Conservation (phyloP, 2,329 filamentous ascomycete genomes). For the Orbilia quercus region DNA sequence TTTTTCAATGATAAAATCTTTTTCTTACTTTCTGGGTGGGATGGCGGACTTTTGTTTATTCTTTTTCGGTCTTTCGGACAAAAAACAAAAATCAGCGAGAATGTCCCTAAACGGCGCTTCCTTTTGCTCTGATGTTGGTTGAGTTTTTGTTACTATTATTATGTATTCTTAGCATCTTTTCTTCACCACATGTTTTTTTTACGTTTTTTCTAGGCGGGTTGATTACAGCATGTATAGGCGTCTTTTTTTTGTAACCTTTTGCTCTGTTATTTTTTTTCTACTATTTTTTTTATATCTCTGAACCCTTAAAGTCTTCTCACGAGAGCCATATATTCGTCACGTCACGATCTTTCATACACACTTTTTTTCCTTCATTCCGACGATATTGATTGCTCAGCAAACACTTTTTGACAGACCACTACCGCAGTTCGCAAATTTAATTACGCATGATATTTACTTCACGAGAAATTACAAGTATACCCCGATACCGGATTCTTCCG, state of each 20-base stretch:
- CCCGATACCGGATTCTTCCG: constrained; percentile 26
- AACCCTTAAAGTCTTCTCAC: background rate
- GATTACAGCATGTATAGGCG: constrained; percentile 53
- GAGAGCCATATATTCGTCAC: constrained; percentile 10
- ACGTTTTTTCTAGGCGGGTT: constrained; percentile 41
- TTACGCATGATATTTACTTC: no score
- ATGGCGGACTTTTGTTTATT: constrained; percentile 50
- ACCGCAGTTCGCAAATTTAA: no score
- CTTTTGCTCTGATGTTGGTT: constrained; percentile 6
- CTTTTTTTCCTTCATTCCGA: background rate
- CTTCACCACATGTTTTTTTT: constrained; percentile 13
- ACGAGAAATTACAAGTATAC: background rate
- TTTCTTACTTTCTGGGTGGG: constrained; percentile 52
- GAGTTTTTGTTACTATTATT: constrained; percentile 3
- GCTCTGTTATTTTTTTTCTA: constrained; percentile 11
- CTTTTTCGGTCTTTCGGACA: constrained; percentile 35
- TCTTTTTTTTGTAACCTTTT: constrained; percentile 37
- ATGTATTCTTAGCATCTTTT: constrained; percentile 52
- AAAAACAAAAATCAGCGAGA: constrained; percentile 31
- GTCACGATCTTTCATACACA: constrained; percentile 6
- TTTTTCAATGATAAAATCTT: constrained; percentile 53
- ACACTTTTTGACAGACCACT: no score
- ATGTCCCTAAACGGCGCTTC: constrained; percentile 44
- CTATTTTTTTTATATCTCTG: background rate
- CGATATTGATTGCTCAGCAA: background rate